Evolutionary conservation across 768 basidiomycete species (phyloP).

Genomic region (Mycena venus): DNA sequence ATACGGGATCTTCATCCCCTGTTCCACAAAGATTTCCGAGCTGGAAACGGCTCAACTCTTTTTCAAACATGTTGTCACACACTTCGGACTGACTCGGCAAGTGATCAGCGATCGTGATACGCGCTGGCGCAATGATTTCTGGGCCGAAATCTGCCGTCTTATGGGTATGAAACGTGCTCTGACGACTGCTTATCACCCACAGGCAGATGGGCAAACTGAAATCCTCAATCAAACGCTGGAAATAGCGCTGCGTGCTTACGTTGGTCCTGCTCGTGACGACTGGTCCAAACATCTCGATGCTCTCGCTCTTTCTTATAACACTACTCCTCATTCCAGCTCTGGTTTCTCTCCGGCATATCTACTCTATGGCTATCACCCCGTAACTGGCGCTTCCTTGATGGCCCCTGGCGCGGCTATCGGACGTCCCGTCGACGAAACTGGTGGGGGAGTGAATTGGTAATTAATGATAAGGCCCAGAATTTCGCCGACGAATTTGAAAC

Average conservation of each 20-base stretch:
- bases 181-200: not conserved
- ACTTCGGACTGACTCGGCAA: not conserved
- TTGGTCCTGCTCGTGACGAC: not conserved
- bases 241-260: not conserved
- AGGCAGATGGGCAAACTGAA: not conserved
- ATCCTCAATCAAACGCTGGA: not conserved
- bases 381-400: not conserved
- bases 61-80: not conserved
- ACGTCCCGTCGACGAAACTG: not conserved
- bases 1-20: not conserved
- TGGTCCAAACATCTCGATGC: not conserved
- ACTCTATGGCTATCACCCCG: not conserved
- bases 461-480: not conserved
- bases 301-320: not conserved
- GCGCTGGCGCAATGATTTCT: not conserved
- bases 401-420: not conserved
- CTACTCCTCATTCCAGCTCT: not conserved
- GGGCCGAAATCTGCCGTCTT: not conserved
- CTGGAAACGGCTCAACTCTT: not conserved
- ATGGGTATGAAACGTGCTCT: conserved; percentile 3
- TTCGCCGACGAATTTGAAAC: conserved; percentile 10
- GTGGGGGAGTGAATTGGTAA: not conserved
- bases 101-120: not conserved
- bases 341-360: not conserved
- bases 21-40: not conserved